A percentile compares a stretch with the other conserved stretches of the same genome.
phyloP scores from a whole-genome alignment of 2,329 filamentous ascomycete species.

The Cercospora zeina region DNA sequence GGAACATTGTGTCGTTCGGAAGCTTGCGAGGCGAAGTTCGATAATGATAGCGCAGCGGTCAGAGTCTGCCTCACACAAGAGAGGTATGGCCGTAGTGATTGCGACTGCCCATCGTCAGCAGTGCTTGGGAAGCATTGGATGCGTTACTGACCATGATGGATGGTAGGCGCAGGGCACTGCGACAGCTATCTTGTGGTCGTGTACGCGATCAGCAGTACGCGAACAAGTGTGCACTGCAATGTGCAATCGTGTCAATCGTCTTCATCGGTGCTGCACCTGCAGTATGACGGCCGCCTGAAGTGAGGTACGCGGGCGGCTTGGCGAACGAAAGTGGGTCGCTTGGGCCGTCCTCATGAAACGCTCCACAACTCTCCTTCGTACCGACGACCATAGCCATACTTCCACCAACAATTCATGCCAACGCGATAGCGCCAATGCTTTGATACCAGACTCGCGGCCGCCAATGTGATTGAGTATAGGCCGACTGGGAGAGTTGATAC shows the following conservation, averaged over 20 bases:
- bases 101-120: conserved; percentile 62
- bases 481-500: neutral
- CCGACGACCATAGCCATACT: neutral
- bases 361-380: neutral
- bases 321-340: neutral
- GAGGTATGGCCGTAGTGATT: conserved; percentile 94
- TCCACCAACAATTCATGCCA: neutral
- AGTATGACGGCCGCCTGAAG: neutral
- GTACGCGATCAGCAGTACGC: neutral
- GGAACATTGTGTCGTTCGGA: conserved; percentile 97
- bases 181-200: neutral
- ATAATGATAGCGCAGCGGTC: conserved; percentile 87
- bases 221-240: neutral
- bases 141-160: conserved; percentile 23
- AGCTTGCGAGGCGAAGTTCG: conserved; percentile 96
- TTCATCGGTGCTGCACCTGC: neutral
- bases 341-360: neutral
- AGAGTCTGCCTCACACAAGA: conserved; percentile 93
- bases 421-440: neutral
- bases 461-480: neutral
- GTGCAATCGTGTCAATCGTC: neutral
- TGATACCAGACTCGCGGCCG: neutral
- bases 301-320: neutral
- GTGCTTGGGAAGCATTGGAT: neutral
- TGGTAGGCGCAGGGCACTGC: neutral